A percentile compares a stretch with the other conserved stretches of the same genome.
These are phyloP conservation scores for Psilocybe cyanescens DNA, from an alignment of 768 basidiomycete species.

Conservation along the genomic window DNA sequence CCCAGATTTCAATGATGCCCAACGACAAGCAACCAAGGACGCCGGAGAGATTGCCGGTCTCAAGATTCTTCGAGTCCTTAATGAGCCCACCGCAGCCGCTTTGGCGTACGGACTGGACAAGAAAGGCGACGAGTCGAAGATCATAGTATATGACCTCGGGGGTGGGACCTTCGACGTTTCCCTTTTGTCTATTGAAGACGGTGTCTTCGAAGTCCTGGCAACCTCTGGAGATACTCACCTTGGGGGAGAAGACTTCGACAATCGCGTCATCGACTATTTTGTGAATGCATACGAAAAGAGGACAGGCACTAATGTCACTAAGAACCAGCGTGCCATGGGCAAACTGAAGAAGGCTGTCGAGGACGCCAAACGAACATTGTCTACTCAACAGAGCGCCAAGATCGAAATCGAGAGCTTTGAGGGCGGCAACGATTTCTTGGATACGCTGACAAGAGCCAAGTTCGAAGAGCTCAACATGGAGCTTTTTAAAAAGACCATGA, in stretches of 20 bases:
- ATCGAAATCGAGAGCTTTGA: slow-evolving; percentile 75
- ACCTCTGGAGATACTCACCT: slow-evolving; percentile 76
- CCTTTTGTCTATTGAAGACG: slow-evolving; percentile 67
- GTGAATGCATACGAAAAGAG: slow-evolving; percentile 72
- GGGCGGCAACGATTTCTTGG: slow-evolving; percentile 77
- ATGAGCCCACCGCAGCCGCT: slow-evolving; percentile 73
- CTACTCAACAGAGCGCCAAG: slow-evolving; percentile 47
- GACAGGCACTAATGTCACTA: slow-evolving; percentile 61
- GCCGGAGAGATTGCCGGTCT: slow-evolving; percentile 70
- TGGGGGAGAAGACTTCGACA: slow-evolving; percentile 75
- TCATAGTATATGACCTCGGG: slow-evolving; percentile 75
- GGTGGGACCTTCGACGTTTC: slow-evolving; percentile 79
- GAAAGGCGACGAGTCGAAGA: slow-evolving; percentile 57
- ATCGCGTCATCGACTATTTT: slow-evolving; percentile 73
- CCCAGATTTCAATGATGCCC: slow-evolving; percentile 57
- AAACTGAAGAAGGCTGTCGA: slow-evolving; percentile 75
- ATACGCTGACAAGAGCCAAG: slow-evolving; percentile 80
- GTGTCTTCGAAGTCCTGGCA: slow-evolving; percentile 73
- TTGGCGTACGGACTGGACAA: slow-evolving; percentile 74
- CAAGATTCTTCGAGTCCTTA: slow-evolving; percentile 66
- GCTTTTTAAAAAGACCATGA: slow-evolving; percentile 84
- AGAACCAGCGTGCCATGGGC: slow-evolving; percentile 67
- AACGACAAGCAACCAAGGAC: slow-evolving; percentile 72
- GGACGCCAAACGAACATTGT: slow-evolving; percentile 74
- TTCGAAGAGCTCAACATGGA: slow-evolving; percentile 88